Evolutionary conservation across 2,329 filamentous ascomycete species (phyloP), one percentile per base, ranked within the genome.

Genomic region (Colletotrichum salicis): DNA sequence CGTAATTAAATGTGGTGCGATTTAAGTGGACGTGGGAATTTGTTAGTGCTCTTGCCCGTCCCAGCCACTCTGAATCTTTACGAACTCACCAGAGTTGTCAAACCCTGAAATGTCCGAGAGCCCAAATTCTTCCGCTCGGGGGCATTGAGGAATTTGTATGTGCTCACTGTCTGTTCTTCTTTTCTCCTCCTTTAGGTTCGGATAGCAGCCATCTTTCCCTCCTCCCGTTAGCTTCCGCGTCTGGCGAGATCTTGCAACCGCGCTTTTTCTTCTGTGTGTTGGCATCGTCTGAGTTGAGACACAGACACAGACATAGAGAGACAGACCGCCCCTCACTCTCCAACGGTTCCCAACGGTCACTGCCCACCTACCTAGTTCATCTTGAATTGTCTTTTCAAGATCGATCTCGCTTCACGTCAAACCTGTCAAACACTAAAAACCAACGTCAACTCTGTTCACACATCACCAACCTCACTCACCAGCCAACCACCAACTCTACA

Each of bases 1-100:
- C 61, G 51, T 55, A 56, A 31, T 54, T 31, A 56, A 64, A 55
- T 64, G 61, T 64, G 61, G 61, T 64, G 61, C 61, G 48, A 64
- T 45, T 45, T 64, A 33, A 64, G 61, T 64, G 61, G 61, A 45
- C 35, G 24, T 4, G 22, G 22, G 61, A 31, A 64, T 37, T 64
- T 55, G 61, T 64, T 64, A 41, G 61, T 64, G 61, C 24, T 48
- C 13, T 64, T 6, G 7, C 13, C 13, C 19, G 15, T 41, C 61
- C 61, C 61, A 64, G 61, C 61, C 61, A 64, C 61, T 64, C 27
- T 51, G 61, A 64, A 64, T 55, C 33, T 41, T 24, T 24, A 37
- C 10, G 37, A 37, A 41, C 13, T 51, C 27, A 27, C 13, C 4
- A 45, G 12, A 48, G 41, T 48, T 22, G 15, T 22, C 41, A 48